Evolutionary conservation across 2,329 filamentous ascomycete species (phyloP).

Genomic region (Boeremia lycopersici): DNA sequence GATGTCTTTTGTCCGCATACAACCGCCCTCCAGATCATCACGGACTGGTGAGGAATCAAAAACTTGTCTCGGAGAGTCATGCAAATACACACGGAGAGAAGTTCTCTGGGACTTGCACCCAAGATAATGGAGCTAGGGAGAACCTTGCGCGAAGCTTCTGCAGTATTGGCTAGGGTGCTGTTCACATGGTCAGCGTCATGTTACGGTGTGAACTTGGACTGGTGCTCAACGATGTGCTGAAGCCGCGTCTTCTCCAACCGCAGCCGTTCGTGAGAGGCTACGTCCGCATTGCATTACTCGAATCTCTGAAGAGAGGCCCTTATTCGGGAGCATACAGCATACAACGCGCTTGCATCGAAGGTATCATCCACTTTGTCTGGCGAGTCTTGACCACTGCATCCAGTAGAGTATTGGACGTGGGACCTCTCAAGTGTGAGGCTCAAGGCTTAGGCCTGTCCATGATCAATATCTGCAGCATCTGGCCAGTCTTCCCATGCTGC

Average conservation of each 20-base stretch:
- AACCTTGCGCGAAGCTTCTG: slow-evolving; percentile 27
- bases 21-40: slow-evolving; percentile 63
- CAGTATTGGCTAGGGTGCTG: slow-evolving; percentile 34
- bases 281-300: slow-evolving; percentile 8
- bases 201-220: not conserved
- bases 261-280: slow-evolving; percentile 15
- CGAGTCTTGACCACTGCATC: not conserved
- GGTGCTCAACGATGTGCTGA: not conserved
- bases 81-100: slow-evolving; percentile 78
- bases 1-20: slow-evolving; percentile 92
- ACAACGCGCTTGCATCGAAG: not conserved
- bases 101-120: slow-evolving; percentile 25
- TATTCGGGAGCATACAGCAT: slow-evolving; percentile 4
- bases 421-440: slow-evolving; percentile 51
- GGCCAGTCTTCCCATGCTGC: slow-evolving; percentile 10
- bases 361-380: not conserved
- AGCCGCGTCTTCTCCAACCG: slow-evolving; percentile 26
- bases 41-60: slow-evolving; percentile 81
- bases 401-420: slow-evolving; percentile 26
- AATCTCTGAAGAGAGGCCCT: slow-evolving; percentile 24
- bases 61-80: slow-evolving; percentile 89
- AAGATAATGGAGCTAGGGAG: slow-evolving; percentile 23
- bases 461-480: slow-evolving; percentile 21
- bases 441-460: slow-evolving; percentile 50
- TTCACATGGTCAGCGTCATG: slow-evolving; percentile 22